phyloP scores from a whole-genome alignment of 1,139 yeast genomes.

The Diutina pseudorugosa region DNA sequence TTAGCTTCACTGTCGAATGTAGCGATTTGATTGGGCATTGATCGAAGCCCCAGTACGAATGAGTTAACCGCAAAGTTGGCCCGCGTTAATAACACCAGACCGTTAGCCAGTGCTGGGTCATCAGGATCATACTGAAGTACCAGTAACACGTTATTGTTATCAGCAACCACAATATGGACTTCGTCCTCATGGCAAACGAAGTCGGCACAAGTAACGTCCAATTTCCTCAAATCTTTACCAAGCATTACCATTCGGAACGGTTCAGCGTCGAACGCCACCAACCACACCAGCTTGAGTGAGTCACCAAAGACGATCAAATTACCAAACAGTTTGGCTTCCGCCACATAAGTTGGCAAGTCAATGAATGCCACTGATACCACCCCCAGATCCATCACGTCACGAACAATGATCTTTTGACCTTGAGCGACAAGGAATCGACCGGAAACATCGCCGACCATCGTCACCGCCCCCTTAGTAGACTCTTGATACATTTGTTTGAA shows the following conservation, averaged over 20 bases:
- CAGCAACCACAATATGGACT: conserved; percentile 57
- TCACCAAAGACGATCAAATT: conserved; percentile 75
- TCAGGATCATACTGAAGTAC: conserved; percentile 86
- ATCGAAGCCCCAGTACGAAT: not conserved
- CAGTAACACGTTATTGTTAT: conserved; percentile 58
- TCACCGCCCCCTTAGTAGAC: conserved; percentile 74
- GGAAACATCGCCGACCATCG: conserved; percentile 66
- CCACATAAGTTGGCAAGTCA: conserved; percentile 70
- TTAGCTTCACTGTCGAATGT: not conserved
- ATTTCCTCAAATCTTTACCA: conserved; percentile 58
- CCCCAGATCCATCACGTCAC: conserved; percentile 66
- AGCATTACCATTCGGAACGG: conserved; percentile 78
- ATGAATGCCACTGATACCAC: conserved; percentile 89
- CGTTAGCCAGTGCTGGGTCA: conserved; percentile 71
- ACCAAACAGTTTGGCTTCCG: conserved; percentile 75
- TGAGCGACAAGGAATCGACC: conserved; percentile 81
- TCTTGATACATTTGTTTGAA: conserved; percentile 69
- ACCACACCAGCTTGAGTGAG: conserved; percentile 64
- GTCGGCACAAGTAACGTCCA: conserved; percentile 59
- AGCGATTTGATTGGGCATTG: not conserved
- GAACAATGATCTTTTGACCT: conserved; percentile 74
- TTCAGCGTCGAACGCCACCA: conserved; percentile 88
- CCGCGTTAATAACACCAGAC: conserved; percentile 60
- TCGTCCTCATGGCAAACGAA: conserved; percentile 64
- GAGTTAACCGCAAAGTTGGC: conserved; percentile 64